Evolutionary conservation across 2,329 filamentous ascomycete species (phyloP), one percentile per base, ranked within the genome.

Genomic region (Fusarium verrucosum): DNA sequence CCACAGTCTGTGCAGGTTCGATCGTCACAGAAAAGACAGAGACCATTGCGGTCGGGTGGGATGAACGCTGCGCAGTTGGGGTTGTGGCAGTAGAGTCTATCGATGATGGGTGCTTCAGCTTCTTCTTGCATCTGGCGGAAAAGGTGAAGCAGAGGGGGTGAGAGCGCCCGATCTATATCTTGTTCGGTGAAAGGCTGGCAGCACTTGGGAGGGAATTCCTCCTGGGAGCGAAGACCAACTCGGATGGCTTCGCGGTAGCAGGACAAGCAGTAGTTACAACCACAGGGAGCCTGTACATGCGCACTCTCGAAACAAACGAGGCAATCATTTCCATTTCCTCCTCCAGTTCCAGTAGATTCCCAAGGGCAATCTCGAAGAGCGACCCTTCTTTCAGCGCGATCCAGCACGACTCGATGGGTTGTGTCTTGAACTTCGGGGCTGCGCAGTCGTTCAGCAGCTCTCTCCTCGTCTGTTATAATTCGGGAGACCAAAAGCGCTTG

Each of bases 121-220:
- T 71, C 69, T 4, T 65, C 59, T 9, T 58, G 13, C 4, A 70
- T 23, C 20, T 70, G 69, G 0, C 70, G 67, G 36, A 56, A 70
- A 2, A 73, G 40, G 4, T 65, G 52, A 2, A 73, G 40, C 3
- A 73, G 53, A 3, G 49, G 57, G 4, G 71, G 69, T 1, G 59
- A 61, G 1, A 46, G 28, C 0, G 57, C 61, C 10, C 49, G 57
- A 0, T 42, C 42, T 10, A 73, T 20, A 1, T 50, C 62, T 3
- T 5, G 49, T 22, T 70, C 71, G 10, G 19, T 10, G 4, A 73
- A 58, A 10, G 42, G 54, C 10, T 25, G 16, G 28, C 70, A 73
- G 36, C 71, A 73, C 10, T 54, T 63, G 0, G 71, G 70, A 4
- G 71, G 71, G 13, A 73, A 73, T 7, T 60, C 60, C 2, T 54